These are phyloP conservation scores for Didymella arachidicola DNA, from an alignment of 2,329 filamentous ascomycete genomes.

Conservation along the genomic window DNA sequence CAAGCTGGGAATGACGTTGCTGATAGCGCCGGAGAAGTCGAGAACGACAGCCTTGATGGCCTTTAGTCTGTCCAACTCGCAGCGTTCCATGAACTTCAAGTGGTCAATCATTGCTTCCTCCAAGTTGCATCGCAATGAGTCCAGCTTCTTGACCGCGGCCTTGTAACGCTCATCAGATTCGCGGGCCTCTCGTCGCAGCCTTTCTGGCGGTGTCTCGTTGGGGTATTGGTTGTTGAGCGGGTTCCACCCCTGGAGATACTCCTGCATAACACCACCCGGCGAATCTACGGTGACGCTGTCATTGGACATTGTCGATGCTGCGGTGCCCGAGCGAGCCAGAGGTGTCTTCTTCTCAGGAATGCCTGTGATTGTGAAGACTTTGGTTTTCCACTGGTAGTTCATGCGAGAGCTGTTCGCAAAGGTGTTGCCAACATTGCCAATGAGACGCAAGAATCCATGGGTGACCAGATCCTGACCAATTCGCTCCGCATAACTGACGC, in stretches of 20 bases:
- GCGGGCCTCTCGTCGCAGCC: conserved; percentile 83
- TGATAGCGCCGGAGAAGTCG: conserved; percentile 95
- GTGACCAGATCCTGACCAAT: conserved; percentile 92
- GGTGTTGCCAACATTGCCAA: conserved; percentile 92
- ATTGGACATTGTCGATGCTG: conserved; percentile 56
- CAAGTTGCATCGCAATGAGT: conserved; percentile 89
- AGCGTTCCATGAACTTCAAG: conserved; percentile 94
- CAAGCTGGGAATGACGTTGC: conserved; percentile 95
- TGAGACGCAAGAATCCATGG: conserved; percentile 84
- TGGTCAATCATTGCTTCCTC: conserved; percentile 94
- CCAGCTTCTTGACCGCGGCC: conserved; percentile 80
- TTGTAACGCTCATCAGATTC: conserved; percentile 97
- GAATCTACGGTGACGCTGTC: conserved; percentile 71
- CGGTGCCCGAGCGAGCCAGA: conserved; percentile 76
- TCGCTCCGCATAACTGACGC: conserved; percentile 87
- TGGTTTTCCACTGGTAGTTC: conserved; percentile 96
- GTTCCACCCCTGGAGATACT: conserved; percentile 92
- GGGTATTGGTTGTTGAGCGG: conserved; percentile 87
- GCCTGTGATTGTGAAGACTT: conserved; percentile 86
- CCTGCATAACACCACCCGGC: conserved; percentile 82
- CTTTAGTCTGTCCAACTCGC: conserved; percentile 93
- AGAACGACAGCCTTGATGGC: conserved; percentile 98
- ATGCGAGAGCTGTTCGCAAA: conserved; percentile 98
- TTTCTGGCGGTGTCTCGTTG: conserved; percentile 91
- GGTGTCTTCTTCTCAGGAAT: conserved; percentile 85